Percentiles rank a stretch among this genome's conserved stretches.
These are phyloP conservation scores for Tuber umbilicatum DNA, from an alignment of 495 filamentous ascomycete genomes.

Conservation along the genomic window DNA sequence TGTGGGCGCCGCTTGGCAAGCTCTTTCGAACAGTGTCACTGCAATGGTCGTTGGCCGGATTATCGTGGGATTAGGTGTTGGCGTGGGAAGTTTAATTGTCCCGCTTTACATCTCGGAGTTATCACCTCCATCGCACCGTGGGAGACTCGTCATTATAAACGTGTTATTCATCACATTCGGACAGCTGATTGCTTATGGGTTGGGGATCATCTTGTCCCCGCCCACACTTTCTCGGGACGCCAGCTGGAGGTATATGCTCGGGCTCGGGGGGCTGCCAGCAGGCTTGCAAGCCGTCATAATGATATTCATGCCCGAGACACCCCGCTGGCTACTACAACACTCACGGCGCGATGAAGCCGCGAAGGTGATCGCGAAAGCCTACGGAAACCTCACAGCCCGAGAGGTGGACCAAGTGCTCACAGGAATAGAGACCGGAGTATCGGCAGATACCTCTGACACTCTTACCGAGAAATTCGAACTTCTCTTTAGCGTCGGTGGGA, in stretches of 20 bases:
- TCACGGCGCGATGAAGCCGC: conserved; percentile 56
- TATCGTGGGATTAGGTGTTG: conserved; percentile 75
- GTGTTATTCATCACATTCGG: conserved; percentile 77
- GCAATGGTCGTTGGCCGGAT: conserved; percentile 72
- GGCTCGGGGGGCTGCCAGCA: conserved; percentile 73
- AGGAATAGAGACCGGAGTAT: conserved; percentile 59
- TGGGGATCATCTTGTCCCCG: conserved; percentile 52
- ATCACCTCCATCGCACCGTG: conserved; percentile 65
- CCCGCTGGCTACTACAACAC: conserved; percentile 73
- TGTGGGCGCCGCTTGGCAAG: conserved; percentile 66
- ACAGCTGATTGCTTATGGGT: conserved; percentile 80
- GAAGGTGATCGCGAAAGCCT: conserved; percentile 58
- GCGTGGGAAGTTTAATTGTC: conserved; percentile 71
- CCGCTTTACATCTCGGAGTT: conserved; percentile 85
- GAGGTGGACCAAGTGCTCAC: conserved; percentile 49
- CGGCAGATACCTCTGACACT: conserved; percentile 18
- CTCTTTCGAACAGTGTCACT: conserved; percentile 54
- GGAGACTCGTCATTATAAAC: conserved; percentile 68
- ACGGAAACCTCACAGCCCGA: conserved; percentile 44
- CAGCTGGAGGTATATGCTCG: conserved; percentile 83
- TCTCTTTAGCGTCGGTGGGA: conserved; percentile 55
- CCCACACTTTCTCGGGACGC: conserved; percentile 48
- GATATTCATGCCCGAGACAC: conserved; percentile 70
- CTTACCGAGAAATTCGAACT: conserved; percentile 27
- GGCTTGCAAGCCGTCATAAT: conserved; percentile 61